A percentile compares a stretch with the other conserved stretches of the same genome.
Evolutionary conservation across 2,329 filamentous ascomycete genomes (phyloP).

Genomic region (Hyphodiscus sp.): DNA sequence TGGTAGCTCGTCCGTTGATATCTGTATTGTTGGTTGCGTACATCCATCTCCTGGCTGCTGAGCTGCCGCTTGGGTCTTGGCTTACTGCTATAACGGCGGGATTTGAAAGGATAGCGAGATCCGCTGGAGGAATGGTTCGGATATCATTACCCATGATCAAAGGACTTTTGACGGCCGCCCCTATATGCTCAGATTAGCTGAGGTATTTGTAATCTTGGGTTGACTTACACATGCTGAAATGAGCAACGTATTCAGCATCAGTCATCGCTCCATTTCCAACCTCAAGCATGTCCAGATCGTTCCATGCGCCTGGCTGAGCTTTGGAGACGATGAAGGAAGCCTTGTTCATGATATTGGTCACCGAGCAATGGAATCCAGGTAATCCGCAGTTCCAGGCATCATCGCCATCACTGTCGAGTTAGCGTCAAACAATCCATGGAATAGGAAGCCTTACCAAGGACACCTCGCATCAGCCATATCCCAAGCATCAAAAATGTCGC

Average conservation of each 20-base stretch:
- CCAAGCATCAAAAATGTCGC: conserved; percentile 34
- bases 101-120: conserved; percentile 36
- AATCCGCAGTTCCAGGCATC: conserved; percentile 26
- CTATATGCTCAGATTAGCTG: conserved; percentile 9
- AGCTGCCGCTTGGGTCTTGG: conserved; percentile 34
- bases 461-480: conserved; percentile 34
- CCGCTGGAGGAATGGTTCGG: conserved; percentile 26
- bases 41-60: conserved; percentile 39
- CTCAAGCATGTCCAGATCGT: conserved; percentile 30
- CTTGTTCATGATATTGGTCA: conserved; percentile 26
- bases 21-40: conserved; percentile 36
- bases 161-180: conserved; percentile 25
- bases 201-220: neutral
- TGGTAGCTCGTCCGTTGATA: conserved; percentile 38
- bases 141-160: conserved; percentile 29
- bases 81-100: conserved; percentile 38
- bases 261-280: conserved; percentile 34
- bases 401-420: conserved; percentile 32
- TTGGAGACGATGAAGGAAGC: conserved; percentile 27
- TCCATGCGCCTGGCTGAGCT: conserved; percentile 27
- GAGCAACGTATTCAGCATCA: conserved; percentile 32
- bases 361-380: conserved; percentile 28
- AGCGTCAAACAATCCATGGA: neutral
- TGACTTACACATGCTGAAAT: conserved; percentile 26
- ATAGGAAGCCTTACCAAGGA: conserved; percentile 22